These are phyloP conservation scores for Coniochaeta hoffmannii DNA, from an alignment of 2,329 filamentous ascomycete genomes.

Conservation along the genomic window DNA sequence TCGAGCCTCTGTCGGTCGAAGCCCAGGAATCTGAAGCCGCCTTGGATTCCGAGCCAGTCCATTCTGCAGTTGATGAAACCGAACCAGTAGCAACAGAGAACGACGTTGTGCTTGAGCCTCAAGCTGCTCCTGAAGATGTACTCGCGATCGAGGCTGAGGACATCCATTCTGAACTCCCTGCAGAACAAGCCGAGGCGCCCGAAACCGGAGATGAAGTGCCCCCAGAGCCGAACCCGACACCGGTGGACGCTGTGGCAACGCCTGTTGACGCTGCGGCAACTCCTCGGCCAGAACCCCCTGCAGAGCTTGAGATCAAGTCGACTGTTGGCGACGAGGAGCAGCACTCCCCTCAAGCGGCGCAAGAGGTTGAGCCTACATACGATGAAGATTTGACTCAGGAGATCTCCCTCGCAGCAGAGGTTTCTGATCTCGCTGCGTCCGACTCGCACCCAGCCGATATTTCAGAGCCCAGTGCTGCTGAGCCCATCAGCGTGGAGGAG, in stretches of 20 bases:
- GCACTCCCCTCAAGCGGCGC: no score
- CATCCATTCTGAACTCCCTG: background rate
- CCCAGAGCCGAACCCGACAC: background rate
- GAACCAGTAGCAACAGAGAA: background rate
- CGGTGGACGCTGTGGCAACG: background rate
- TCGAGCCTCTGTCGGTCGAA: background rate
- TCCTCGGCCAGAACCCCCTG: background rate
- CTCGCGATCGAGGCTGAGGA: background rate
- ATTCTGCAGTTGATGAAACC: background rate
- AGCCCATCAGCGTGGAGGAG: background rate
- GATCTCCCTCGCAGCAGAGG: background rate
- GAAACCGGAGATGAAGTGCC: background rate
- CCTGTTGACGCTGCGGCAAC: background rate
- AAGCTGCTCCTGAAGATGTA: no score
- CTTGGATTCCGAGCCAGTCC: background rate
- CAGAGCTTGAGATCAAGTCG: background rate
- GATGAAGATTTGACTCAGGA: background rate
- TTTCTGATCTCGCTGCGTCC: background rate
- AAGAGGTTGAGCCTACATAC: background rate
- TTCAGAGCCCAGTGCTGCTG: background rate
- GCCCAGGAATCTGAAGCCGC: background rate
- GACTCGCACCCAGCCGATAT: background rate
- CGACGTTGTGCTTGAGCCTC: background rate
- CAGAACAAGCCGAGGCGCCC: background rate
- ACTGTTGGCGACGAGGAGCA: no score